phyloP scores from a whole-genome alignment of 2,329 filamentous ascomycete genomes.

The Pyrenochaeta sp. region DNA sequence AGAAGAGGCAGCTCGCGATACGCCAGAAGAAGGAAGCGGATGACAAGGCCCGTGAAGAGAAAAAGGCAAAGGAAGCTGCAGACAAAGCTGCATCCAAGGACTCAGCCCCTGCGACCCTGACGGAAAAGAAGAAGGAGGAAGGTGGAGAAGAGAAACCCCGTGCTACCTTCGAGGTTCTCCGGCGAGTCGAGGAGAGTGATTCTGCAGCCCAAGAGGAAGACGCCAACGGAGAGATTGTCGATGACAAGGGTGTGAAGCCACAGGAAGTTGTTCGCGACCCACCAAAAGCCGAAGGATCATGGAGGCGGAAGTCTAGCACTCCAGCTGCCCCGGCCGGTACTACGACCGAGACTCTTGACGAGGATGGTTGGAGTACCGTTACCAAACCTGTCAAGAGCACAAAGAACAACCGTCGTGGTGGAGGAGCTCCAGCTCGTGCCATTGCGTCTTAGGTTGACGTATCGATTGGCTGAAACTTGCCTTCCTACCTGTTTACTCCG shows the following conservation, averaged over 20 bases:
- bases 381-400: conserved; percentile 54
- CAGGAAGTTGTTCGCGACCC: conserved; percentile 62
- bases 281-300: conserved; percentile 49
- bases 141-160: conserved; percentile 55
- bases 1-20: conserved; percentile 77
- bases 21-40: conserved; percentile 88
- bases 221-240: conserved; percentile 60
- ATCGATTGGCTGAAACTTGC: conserved; percentile 14
- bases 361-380: conserved; percentile 64
- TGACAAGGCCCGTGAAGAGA: conserved; percentile 81
- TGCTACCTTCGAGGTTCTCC: conserved; percentile 65
- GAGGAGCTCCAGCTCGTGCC: conserved; percentile 51
- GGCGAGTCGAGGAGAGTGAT: conserved; percentile 51
- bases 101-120: conserved; percentile 45
- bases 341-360: conserved; percentile 58
- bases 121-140: conserved; percentile 48
- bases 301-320: conserved; percentile 50
- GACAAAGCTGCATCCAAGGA: conserved; percentile 68
- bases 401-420: conserved; percentile 51
- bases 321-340: conserved; percentile 44
- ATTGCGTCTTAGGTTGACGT: conserved; percentile 54
- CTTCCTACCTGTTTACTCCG: conserved; percentile 14
- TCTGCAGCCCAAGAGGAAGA: conserved; percentile 55
- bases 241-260: conserved; percentile 64
- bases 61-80: conserved; percentile 59